A percentile compares a stretch with the other conserved stretches of the same genome.
phyloP scores from a whole-genome alignment of 371 early-diverging fungal genomes.

The Thermomucor indicae-seudaticae region DNA sequence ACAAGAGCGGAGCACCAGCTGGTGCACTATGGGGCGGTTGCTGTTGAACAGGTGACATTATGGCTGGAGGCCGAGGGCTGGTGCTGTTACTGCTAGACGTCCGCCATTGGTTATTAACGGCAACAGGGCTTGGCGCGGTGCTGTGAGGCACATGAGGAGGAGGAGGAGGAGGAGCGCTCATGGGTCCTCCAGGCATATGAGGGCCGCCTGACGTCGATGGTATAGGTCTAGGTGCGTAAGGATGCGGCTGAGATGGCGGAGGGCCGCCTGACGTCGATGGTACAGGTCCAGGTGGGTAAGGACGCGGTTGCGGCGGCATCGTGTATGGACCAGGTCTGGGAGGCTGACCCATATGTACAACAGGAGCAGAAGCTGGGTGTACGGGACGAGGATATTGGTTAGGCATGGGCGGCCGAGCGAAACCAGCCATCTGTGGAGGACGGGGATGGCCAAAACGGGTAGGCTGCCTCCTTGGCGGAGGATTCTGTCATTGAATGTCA shows the following conservation, averaged over 20 bases:
- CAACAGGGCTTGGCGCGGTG: constrained; percentile 1
- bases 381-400: constrained; percentile 1
- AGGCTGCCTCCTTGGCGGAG: constrained; percentile 40
- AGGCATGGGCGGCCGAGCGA: constrained; percentile 13
- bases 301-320: constrained; percentile 3
- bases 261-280: not conserved
- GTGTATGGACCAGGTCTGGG: too few species aligned
- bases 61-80: not conserved
- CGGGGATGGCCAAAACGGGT: constrained; percentile 24
- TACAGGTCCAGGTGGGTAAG: not conserved
- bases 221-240: not conserved
- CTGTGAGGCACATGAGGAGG: not conserved
- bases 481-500: constrained; percentile 20
- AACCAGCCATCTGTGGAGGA: constrained; percentile 13
- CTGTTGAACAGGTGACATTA: not conserved
- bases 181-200: not conserved
- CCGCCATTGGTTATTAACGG: constrained; percentile 4
- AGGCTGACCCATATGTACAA: not conserved
- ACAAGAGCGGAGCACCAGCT: constrained; percentile 10
- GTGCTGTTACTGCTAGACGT: not conserved
- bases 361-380: constrained; percentile 2
- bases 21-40: constrained; percentile 5
- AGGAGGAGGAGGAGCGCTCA: not conserved
- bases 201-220: too few species aligned
- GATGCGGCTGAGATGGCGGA: not conserved